Percentiles rank a stretch among this genome's conserved stretches.
These are phyloP conservation scores for Andrographis paniculata DNA, from an alignment of 305 asterid genomes.

Conservation along the genomic window DNA sequence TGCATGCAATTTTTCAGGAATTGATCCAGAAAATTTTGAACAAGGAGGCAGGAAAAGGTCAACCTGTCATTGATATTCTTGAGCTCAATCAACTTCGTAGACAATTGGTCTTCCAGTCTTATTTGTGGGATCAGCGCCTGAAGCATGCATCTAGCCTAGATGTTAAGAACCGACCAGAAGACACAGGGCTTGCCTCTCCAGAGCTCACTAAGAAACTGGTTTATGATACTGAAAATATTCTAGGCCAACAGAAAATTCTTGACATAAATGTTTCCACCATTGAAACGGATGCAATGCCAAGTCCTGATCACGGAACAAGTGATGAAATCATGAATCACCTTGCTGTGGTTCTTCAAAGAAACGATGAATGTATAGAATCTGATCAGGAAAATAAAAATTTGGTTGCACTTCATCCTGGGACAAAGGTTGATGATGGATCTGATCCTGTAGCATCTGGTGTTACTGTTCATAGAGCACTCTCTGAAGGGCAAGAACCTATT, in stretches of 20 bases:
- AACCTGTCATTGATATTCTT: constrained; percentile 62
- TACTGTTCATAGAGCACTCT: constrained; percentile 41
- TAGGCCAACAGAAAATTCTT: constrained; percentile 27
- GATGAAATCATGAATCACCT: constrained; percentile 19
- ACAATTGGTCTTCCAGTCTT: constrained; percentile 75
- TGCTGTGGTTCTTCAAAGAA: constrained; percentile 27
- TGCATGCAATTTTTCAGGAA: constrained; percentile 44
- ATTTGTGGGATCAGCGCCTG: constrained; percentile 87
- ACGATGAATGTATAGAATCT: constrained; percentile 20
- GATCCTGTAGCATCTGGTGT: constrained; percentile 35
- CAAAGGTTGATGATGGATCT: constrained; percentile 26
- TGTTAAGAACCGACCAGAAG: constrained; percentile 26
- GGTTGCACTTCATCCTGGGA: constrained; percentile 24
- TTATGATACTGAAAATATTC: constrained; percentile 27
- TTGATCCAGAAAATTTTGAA: constrained; percentile 45
- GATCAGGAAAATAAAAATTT: constrained; percentile 25
- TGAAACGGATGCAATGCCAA: constrained; percentile 29
- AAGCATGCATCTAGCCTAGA: constrained; percentile 48
- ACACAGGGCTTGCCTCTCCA: constrained; percentile 23
- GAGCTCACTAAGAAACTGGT: constrained; percentile 33
- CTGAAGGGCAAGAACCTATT: constrained; percentile 60
- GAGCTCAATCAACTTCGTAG: constrained; percentile 78
- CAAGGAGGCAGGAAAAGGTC: constrained; percentile 52
- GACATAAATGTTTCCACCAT: constrained; percentile 25
- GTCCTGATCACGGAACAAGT: constrained; percentile 22